These are phyloP conservation scores for Darksidea phi DNA, from an alignment of 495 filamentous ascomycete genomes.

Conservation along the genomic window DNA sequence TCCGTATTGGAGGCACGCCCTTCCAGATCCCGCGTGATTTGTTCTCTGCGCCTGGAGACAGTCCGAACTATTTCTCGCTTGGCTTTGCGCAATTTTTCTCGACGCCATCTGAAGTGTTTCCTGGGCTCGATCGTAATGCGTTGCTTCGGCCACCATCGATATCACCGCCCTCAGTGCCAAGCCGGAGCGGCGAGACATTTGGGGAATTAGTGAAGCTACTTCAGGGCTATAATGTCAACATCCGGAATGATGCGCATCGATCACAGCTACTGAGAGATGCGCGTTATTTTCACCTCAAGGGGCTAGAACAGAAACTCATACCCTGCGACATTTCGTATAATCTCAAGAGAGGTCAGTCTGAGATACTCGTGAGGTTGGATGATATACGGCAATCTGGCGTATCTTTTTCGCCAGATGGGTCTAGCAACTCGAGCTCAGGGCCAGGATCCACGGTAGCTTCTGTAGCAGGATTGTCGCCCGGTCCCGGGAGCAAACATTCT, in stretches of 20 bases:
- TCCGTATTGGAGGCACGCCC: slow-evolving; percentile 77
- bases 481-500: slow-evolving; percentile 1
- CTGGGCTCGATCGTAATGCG: slow-evolving; percentile 73
- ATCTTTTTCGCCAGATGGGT: slow-evolving; percentile 55
- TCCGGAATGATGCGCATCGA: slow-evolving; percentile 76
- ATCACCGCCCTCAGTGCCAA: slow-evolving; percentile 74
- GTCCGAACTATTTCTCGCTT: slow-evolving; percentile 92
- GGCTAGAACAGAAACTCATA: slow-evolving; percentile 84
- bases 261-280: slow-evolving; percentile 79
- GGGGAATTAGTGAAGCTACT: slow-evolving; percentile 79
- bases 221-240: slow-evolving; percentile 80
- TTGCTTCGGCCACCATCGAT: slow-evolving; percentile 91
- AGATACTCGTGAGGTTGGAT: slow-evolving; percentile 79
- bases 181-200: slow-evolving; percentile 76
- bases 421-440: slow-evolving; percentile 13
- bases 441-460: slow-evolving; percentile 3
- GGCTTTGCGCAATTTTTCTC: slow-evolving; percentile 90
- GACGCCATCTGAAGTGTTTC: slow-evolving; percentile 75
- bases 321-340: slow-evolving; percentile 77
- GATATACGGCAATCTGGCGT: slow-evolving; percentile 85
- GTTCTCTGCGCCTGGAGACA: slow-evolving; percentile 80
- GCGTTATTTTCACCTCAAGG: slow-evolving; percentile 89
- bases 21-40: slow-evolving; percentile 90
- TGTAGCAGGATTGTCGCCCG: slow-evolving; percentile 4
- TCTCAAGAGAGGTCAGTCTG: slow-evolving; percentile 59